These are phyloP conservation scores for Daedaleopsis nitida DNA, from an alignment of 768 basidiomycete species.

Conservation along the genomic window DNA sequence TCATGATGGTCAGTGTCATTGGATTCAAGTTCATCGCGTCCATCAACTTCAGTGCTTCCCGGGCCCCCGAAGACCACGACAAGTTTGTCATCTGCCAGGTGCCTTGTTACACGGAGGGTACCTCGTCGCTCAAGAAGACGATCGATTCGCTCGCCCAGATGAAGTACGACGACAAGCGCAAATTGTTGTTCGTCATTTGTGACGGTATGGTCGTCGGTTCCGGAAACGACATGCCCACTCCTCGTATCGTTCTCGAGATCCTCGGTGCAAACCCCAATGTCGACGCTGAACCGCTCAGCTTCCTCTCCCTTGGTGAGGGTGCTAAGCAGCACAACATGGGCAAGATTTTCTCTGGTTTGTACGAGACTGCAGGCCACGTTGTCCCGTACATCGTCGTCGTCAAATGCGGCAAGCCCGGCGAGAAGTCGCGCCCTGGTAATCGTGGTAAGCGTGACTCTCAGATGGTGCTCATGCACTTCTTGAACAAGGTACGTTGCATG, in stretches of 20 bases:
- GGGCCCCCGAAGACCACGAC: constrained; percentile 93
- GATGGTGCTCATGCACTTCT: constrained; percentile 94
- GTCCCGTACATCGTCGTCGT: constrained; percentile 92
- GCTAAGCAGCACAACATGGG: constrained; percentile 98
- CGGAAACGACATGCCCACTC: constrained; percentile 95
- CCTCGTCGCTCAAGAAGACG: constrained; percentile 77
- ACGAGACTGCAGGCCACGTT: constrained; percentile 92
- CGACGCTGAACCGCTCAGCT: constrained; percentile 94
- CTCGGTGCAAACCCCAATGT: constrained; percentile 91
- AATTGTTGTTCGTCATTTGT: constrained; percentile 89
- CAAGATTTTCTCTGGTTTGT: constrained; percentile 95
- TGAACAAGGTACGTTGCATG: constrained; percentile 76
- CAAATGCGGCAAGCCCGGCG: constrained; percentile 95
- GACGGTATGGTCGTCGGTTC: constrained; percentile 98
- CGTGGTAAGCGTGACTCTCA: constrained; percentile 98
- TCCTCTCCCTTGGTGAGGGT: constrained; percentile 92
- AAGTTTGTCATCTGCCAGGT: constrained; percentile 98
- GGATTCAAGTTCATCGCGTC: constrained; percentile 96
- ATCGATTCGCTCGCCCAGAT: constrained; percentile 93
- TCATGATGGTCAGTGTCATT: constrained; percentile 93
- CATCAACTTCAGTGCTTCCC: constrained; percentile 74
- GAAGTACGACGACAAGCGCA: constrained; percentile 98
- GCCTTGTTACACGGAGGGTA: constrained; percentile 98
- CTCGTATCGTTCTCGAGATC: constrained; percentile 94
- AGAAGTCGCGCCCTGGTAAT: constrained; percentile 92